Evolutionary conservation across 2,329 filamentous ascomycete genomes (phyloP), one percentile per base, ranked within the genome.

Genomic region (Penicillium vulpinum): DNA sequence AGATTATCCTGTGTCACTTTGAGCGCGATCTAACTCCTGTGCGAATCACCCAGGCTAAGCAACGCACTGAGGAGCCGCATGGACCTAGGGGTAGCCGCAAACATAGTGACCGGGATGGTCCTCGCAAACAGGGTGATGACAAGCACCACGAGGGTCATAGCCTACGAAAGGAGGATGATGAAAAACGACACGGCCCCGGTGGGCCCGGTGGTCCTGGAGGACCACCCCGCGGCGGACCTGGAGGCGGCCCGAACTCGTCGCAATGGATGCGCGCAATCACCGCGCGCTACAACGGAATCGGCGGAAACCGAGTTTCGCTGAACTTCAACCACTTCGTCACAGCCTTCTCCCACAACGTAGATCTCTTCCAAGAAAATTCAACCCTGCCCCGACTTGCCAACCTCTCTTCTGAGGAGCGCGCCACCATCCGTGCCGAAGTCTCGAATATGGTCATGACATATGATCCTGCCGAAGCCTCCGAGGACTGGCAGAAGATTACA

Each of bases 1-100:
- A 91, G 70, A 78, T 89, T 51, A 87, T 90, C 48, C 76, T 88
- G 21, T 91, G 88, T 68, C 76, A 86, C 51, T 90, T 91, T 60
- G 71, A 70, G 33, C 66, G 73, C 13, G 67, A 77, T 60, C 62
- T 81, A 1, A 65, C 74, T 13, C 58, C 73, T 6, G 61, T 74
- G 7, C 65, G 69, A 6, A 73, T 77, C 21, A 70, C 63, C 10
- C 65, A 67, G 49, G 67, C 65, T 9, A 68, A 66, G 22, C 36
- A 51, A 2, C 33, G 10, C 18, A 16, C 51, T 10, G 41, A 49
- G 26, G 16, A 38, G 16, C 11, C 36, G 0, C 21, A 7, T 22
- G 22, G 21, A 2, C 24, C 29, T 2, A 11, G n/a, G 16, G 36
- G 2, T 18, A 16, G 28, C 15, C 11, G 31, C 26, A 22, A 31